Base-by-base conservation (phyloP, 1,284 basidiomycete genomes). In the Psilocybe mexicana region DNA sequence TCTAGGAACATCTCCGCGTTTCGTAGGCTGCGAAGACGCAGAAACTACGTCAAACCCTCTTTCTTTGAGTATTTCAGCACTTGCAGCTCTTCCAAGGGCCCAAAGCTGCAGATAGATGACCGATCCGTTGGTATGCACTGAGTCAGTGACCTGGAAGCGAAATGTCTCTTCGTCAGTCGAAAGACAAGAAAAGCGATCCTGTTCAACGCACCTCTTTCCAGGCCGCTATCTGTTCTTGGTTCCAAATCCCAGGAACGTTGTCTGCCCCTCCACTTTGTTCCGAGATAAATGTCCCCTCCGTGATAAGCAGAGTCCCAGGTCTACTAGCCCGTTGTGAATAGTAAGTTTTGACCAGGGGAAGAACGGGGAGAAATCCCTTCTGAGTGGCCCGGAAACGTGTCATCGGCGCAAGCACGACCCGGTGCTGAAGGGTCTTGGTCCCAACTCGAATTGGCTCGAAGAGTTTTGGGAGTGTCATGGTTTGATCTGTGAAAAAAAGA, bases 81-180 rank as follows among this genome's bases (percentile, higher is more conserved):
- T 57, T 2, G 77, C 76, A 1, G 73, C 69, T 14, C 80, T 71
- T 3, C 80, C 82, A 25, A 80, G 66, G 0, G 80, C 79, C 81
- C 80, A 82, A 0, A 83, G 68, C 63, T 86, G 83, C 2, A 72
- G 28, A 65, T 72, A 81, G 58, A 85, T 79, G 65, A 67, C 72
- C 0, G 75, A 78, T 5, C 73, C 75, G 47, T 79, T 77, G 1
- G 69, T 71, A 62, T 84, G 82, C 1, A 74, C 69, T 10, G 59
- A 63, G 25, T 65, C 62, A 1, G 69, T 70, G 30, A 79, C 64
- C 72, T 74, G 47, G 10, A 10, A 8, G 35, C 38, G 8, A 52
- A 5, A 25, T 23, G 5, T 7, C 50, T 30, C 4, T 54, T 28
- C 30, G 38, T 28, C 26, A 24, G 5, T 11, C 4, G 6, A 26